Percentiles rank a stretch among this genome's conserved stretches.
phyloP scores from a whole-genome alignment of 176 grass and related monocot genomes.

The Aegilops sharonensis region DNA sequence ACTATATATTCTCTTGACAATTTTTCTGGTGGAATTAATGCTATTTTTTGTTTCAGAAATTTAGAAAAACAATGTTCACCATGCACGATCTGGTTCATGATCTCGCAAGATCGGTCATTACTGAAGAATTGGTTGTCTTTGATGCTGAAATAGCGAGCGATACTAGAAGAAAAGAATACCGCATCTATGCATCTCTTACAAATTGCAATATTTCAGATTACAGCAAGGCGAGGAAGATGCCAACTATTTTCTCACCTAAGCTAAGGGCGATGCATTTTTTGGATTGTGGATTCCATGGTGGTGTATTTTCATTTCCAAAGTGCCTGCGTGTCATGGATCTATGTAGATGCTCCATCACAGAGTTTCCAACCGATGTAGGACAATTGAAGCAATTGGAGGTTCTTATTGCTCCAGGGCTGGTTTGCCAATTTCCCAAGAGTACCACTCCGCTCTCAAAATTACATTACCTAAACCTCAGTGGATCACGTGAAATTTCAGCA shows the following conservation, averaged over 20 bases:
- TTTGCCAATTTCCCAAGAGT: neutral
- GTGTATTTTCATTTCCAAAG: neutral
- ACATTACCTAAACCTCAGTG: neutral
- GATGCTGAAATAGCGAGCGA: neutral
- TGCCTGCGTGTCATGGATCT: slow-evolving; percentile 26
- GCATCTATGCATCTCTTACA: neutral
- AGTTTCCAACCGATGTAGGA: neutral
- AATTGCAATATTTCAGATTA: neutral
- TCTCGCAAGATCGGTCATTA: neutral
- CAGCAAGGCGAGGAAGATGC: neutral
- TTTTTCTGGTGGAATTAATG: neutral
- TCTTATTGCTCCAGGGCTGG: neutral
- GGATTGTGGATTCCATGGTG: neutral
- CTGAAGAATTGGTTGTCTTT: neutral
- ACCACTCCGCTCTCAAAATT: neutral
- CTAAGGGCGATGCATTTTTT: neutral
- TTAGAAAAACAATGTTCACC: neutral
- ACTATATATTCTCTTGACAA: neutral
- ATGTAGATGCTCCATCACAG: neutral
- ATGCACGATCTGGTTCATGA: slow-evolving; percentile 37
- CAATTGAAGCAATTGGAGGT: neutral
- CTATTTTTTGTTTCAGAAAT: neutral
- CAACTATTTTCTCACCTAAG: neutral
- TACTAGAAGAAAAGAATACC: neutral
- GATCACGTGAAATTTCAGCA: neutral